Base-by-base conservation (phyloP, 257 asterid genomes). In the Solanum virginianum region DNA sequence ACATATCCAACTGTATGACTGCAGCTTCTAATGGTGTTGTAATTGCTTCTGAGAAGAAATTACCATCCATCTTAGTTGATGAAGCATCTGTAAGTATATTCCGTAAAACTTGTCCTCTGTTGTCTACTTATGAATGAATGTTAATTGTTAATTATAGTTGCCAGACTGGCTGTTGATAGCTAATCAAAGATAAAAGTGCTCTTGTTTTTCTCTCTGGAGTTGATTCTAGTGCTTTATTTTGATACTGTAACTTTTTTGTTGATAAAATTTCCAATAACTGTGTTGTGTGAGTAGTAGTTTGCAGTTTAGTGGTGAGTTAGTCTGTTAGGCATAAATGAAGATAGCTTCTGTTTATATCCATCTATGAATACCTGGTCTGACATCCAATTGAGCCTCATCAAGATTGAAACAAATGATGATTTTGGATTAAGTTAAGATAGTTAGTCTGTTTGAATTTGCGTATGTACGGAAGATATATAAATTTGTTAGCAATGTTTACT, bases 11-110 rank as follows among this genome's bases (percentile, higher is more conserved):
- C 43, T 79, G 68, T 85, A 29, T 88, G 81, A 51, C 86, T 92
- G 91, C 97, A 94, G 98, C 98, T 91, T 95, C 99, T 83, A 97
- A 97, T 93, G 99, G 99, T 18, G 99, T 97, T 84, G 99, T 97
- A 83, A 95, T 97, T 89, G 99, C 99, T 43, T 95, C 99, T 10
- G 99, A 96, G 92, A 97, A 97, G 93, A 97, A 94, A 87, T 83
- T 97, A 53, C 99, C 99, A 12, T 97, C 99, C 20, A 97, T 97
- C 84, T 91, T 97, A 93, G 99, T 97, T 87, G 99, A 97, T 86
- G 99, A 97, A 85, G 87, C 98, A 47, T 97, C 99, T 77, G 99
- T 95, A 87, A 92, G 99, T 92, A 74, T 71, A 69, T 60, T 70
- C 43, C 18, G 8, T 13, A 0, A 77, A 14, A 9, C 41, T 8